A percentile compares a stretch with the other conserved stretches of the same genome.
phyloP scores from a whole-genome alignment of 352 stramenopile species.

The Phytopythium helicoides region DNA sequence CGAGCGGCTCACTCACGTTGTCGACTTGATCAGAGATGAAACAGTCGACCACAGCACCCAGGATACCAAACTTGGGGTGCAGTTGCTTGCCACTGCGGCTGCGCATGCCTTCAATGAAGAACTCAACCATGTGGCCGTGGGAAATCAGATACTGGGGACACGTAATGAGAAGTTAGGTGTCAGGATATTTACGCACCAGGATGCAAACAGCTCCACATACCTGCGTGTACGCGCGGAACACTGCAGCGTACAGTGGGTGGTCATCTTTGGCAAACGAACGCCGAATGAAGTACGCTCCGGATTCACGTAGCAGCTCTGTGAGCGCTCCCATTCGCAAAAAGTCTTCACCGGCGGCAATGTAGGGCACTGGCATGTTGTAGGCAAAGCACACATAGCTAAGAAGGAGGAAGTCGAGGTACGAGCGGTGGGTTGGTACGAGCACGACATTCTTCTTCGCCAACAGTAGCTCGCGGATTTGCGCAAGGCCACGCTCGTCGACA shows the following conservation, averaged over 20 bases:
- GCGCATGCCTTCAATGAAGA: constrained; percentile 84
- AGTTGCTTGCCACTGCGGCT: constrained; percentile 84
- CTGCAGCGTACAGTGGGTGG: constrained; percentile 62
- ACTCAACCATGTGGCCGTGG: constrained; percentile 79
- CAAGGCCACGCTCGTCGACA: constrained; percentile 77
- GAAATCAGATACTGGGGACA: constrained; percentile 56
- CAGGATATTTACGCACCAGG: background rate
- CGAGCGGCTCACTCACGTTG: constrained; percentile 44
- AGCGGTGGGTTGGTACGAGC: constrained; percentile 83
- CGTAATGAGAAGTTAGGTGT: background rate
- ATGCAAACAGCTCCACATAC: constrained; percentile 2
- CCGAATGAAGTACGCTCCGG: constrained; percentile 79
- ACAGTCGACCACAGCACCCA: constrained; percentile 70
- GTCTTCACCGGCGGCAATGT: constrained; percentile 78
- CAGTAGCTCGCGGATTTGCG: constrained; percentile 63
- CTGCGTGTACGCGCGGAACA: constrained; percentile 83
- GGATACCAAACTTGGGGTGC: constrained; percentile 77
- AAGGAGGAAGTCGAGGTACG: constrained; percentile 84
- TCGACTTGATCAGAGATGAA: constrained; percentile 67
- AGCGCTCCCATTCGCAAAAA: constrained; percentile 74
- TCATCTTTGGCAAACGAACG: constrained; percentile 61
- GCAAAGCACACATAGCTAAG: constrained; percentile 89
- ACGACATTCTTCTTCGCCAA: constrained; percentile 56
- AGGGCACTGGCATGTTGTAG: constrained; percentile 84
- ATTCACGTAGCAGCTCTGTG: constrained; percentile 63